Percentiles rank a stretch among this genome's conserved stretches.
Conservation (phyloP, 768 basidiomycete species). For the Amanita molliuscula region DNA sequence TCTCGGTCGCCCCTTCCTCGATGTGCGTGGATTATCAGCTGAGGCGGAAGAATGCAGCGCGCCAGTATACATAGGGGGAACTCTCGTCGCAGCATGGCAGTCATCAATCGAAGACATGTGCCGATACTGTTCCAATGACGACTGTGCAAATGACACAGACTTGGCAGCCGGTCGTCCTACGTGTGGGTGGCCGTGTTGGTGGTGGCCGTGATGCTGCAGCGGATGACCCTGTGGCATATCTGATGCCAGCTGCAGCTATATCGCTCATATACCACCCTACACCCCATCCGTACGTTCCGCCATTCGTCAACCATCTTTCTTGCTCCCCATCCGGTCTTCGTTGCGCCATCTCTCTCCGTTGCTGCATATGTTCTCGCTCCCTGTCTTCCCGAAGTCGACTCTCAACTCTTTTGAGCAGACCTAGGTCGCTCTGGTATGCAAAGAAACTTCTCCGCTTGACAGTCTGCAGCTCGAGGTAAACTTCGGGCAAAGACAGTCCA, state of each 20-base stretch:
- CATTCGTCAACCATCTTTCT: slow-evolving; percentile 13
- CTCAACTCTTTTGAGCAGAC: slow-evolving; percentile 65
- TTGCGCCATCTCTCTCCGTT: slow-evolving; percentile 22
- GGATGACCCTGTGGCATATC: neutral
- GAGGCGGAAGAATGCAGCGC: neutral
- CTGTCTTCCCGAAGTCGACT: slow-evolving; percentile 30
- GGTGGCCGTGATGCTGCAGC: neutral
- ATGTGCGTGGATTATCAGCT: neutral
- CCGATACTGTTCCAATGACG: slow-evolving; percentile 10
- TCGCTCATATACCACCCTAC: slow-evolving; percentile 6
- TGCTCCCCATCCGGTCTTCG: slow-evolving; percentile 12
- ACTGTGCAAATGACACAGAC: slow-evolving; percentile 36
- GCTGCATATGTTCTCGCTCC: slow-evolving; percentile 24
- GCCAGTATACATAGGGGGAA: neutral
- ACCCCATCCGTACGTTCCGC: neutral
- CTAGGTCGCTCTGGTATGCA: slow-evolving; percentile 77
- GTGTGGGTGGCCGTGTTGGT: slow-evolving; percentile 5
- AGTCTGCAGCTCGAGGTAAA: slow-evolving; percentile 86
- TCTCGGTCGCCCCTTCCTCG: slow-evolving; percentile 44
- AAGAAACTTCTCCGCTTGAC: slow-evolving; percentile 79
- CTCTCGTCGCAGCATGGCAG: neutral
- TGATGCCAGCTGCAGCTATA: neutral
- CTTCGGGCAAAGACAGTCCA: slow-evolving; percentile 66
- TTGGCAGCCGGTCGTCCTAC: slow-evolving; percentile 36
- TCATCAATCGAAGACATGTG: neutral